A percentile compares a stretch with the other conserved stretches of the same genome.
Conservation (phyloP, 345 rosid genomes). For the Camelina neglecta region DNA sequence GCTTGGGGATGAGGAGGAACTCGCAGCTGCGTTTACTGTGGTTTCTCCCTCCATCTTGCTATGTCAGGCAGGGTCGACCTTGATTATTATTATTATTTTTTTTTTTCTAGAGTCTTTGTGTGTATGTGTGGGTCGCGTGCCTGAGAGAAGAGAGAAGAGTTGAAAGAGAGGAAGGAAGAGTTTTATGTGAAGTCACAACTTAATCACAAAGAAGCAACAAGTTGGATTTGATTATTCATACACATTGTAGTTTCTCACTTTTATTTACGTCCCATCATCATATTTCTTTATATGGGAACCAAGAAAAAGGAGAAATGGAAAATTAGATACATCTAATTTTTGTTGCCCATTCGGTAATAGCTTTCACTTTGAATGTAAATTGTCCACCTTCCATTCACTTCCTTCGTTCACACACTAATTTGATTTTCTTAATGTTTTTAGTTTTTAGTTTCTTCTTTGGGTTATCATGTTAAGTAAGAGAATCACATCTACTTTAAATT, state of each 20-base stretch:
- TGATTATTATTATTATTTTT: too few relatives aligned
- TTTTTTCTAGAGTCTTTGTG: background rate
- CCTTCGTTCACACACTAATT: background rate
- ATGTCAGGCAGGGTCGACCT: background rate
- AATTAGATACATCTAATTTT: constrained; percentile 16
- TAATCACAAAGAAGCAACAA: constrained; percentile 37
- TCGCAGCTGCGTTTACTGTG: constrained; percentile 8
- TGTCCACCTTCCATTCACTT: background rate
- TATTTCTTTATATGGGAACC: constrained; percentile 14
- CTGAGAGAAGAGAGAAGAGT: background rate
- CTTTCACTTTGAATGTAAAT: background rate
- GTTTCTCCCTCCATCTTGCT: constrained; percentile 34
- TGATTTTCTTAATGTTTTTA: background rate
- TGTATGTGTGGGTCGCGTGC: constrained; percentile 6
- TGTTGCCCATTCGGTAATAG: background rate
- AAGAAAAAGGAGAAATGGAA: background rate
- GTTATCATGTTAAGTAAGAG: background rate
- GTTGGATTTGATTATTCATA: constrained; percentile 42
- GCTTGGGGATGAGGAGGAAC: constrained; percentile 50
- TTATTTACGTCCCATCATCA: constrained; percentile 42
- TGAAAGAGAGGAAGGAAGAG: background rate
- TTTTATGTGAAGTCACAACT: constrained; percentile 26
- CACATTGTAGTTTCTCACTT: constrained; percentile 35
- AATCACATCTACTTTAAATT: constrained; percentile 1
- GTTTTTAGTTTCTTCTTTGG: background rate